Conservation (phyloP, 169 alveolate species). For the Perkinsus olseni region DNA sequence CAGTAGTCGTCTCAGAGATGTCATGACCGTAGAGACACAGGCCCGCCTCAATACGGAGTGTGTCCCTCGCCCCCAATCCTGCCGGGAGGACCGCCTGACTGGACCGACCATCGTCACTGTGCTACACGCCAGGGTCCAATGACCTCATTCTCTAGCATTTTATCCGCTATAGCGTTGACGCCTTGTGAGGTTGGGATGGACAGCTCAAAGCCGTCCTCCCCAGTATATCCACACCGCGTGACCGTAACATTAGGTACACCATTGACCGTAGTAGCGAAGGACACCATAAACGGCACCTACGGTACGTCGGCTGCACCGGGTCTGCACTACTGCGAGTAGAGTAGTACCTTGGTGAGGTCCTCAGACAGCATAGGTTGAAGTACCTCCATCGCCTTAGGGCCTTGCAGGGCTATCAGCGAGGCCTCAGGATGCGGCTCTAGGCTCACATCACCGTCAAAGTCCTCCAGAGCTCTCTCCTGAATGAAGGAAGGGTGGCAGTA, state of each 20-base stretch:
- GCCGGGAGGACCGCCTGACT: constrained; percentile 29
- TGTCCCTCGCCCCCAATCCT: constrained; percentile 72
- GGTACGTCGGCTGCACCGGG: too few relatives aligned
- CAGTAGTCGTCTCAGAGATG: constrained; percentile 51
- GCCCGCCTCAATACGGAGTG: constrained; percentile 71
- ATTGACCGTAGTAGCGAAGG: not conserved
- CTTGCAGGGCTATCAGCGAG: constrained; percentile 60
- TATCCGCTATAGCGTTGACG: not conserved
- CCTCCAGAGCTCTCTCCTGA: not conserved
- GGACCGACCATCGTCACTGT: not conserved
- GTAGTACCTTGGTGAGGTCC: constrained; percentile 21
- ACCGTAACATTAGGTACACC: constrained; percentile 9
- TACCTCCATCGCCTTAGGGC: constrained; percentile 53
- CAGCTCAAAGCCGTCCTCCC: constrained; percentile 78
- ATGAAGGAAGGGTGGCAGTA: not conserved
- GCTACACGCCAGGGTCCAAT: not conserved
- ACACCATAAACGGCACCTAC: not conserved
- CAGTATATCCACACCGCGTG: constrained; percentile 69
- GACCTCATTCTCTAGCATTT: not conserved
- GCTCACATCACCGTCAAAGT: not conserved
- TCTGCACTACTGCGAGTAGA: too few relatives aligned
- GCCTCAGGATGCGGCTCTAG: constrained; percentile 12
- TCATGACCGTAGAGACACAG: constrained; percentile 68
- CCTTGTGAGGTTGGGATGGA: constrained; percentile 18
- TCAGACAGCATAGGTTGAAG: constrained; percentile 30